Percentiles rank a stretch among this genome's conserved stretches.
phyloP scores from a whole-genome alignment of 176 grass and related monocot genomes.

The Phoenix dactylifera region DNA sequence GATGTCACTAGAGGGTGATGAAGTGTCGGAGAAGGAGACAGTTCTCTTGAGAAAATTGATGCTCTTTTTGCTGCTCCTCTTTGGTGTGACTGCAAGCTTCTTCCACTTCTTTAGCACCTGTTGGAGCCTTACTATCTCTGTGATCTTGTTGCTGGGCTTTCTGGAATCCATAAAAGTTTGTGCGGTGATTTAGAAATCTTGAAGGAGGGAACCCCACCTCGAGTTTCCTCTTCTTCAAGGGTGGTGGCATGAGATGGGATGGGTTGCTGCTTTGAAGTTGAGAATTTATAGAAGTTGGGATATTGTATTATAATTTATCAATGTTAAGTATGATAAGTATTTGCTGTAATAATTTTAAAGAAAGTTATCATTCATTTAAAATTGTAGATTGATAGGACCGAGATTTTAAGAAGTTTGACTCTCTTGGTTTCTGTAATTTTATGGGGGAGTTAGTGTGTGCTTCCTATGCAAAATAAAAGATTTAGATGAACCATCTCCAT shows the following conservation, averaged over 20 bases:
- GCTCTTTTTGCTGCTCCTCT: slow-evolving; percentile 12
- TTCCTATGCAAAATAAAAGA: too few species aligned
- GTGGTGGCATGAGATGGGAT: not conserved
- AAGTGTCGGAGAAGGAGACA: slow-evolving; percentile 21
- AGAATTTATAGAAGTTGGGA: slow-evolving; percentile 4
- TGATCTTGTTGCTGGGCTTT: slow-evolving; percentile 69
- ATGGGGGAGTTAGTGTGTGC: too few species aligned
- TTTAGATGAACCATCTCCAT: too few species aligned
- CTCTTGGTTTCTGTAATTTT: not conserved
- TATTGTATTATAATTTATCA: not conserved
- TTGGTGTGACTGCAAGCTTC: slow-evolving; percentile 41
- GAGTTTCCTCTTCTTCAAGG: not conserved
- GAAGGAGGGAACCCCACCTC: not conserved
- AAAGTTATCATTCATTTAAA: not conserved
- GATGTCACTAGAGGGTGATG: not conserved
- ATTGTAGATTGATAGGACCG: not conserved
- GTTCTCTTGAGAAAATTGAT: slow-evolving; percentile 30
- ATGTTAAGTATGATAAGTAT: not conserved
- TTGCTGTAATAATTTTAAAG: not conserved
- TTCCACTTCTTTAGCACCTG: slow-evolving; percentile 86
- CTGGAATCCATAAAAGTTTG: slow-evolving; percentile 25
- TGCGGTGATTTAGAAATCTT: not conserved
- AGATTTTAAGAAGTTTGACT: not conserved
- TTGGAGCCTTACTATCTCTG: slow-evolving; percentile 68
- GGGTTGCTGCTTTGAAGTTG: not conserved